These are phyloP conservation scores for Cladosporium sp. DNA, from an alignment of 2,329 filamentous ascomycete species.

Conservation along the genomic window DNA sequence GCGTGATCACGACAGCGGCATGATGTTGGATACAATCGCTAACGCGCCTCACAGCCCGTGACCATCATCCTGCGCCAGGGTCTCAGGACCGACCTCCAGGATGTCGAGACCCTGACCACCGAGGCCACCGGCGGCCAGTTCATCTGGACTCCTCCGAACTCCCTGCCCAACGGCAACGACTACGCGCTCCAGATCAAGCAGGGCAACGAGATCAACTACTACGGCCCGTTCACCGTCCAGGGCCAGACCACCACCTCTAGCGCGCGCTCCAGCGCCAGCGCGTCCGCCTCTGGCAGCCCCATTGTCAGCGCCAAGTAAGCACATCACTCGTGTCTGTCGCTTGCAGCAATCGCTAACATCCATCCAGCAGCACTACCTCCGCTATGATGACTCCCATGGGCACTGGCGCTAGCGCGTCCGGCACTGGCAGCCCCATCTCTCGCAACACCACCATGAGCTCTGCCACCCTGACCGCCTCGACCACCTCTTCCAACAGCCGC, in stretches of 20 bases:
- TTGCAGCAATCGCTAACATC: background rate
- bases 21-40: constrained; percentile 1
- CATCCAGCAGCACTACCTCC: constrained; percentile 15
- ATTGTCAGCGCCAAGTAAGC: constrained; percentile 11
- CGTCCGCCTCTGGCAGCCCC: constrained; percentile 18
- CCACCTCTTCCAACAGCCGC: constrained; percentile 5
- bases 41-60: constrained; percentile 35
- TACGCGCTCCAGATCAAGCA: constrained; percentile 57
- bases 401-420: constrained; percentile 12
- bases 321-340: background rate
- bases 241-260: constrained; percentile 22
- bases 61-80: constrained; percentile 54
- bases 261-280: constrained; percentile 25
- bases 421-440: constrained; percentile 20
- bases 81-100: constrained; percentile 42
- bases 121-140: constrained; percentile 21
- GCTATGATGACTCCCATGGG: constrained; percentile 9
- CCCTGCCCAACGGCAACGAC: constrained; percentile 40
- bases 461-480: constrained; percentile 18
- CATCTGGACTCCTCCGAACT: constrained; percentile 45
- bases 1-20: background rate
- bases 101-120: constrained; percentile 34
- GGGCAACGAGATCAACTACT: constrained; percentile 50
- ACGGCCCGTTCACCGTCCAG: constrained; percentile 43
- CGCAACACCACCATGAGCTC: constrained; percentile 26